These are phyloP conservation scores for Vigna reflexopilosa DNA, from an alignment of 306 rosid genomes.

Conservation along the genomic window DNA sequence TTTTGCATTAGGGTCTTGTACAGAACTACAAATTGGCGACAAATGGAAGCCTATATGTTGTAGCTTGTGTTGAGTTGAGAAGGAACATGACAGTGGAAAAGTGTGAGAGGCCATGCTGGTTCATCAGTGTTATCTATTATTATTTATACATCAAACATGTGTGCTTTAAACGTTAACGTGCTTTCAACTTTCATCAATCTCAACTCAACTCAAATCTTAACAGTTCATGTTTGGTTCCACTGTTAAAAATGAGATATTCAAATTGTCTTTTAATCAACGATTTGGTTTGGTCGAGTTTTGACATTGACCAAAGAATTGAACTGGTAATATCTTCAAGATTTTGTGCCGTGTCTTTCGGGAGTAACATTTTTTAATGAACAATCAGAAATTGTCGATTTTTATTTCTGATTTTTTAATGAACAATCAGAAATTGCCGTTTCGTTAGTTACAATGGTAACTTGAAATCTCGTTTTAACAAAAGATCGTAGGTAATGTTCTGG, in stretches of 20 bases:
- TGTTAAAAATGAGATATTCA: neutral
- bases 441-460: neutral
- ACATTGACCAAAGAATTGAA: slow-evolving; percentile 16
- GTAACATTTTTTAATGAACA: neutral
- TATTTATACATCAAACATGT: neutral
- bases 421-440: neutral
- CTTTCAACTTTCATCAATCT: neutral
- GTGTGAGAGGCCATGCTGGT: neutral
- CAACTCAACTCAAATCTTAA: neutral
- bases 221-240: neutral
- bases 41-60: slow-evolving; percentile 3
- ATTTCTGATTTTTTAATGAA: neutral
- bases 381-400: neutral
- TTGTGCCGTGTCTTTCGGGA: neutral
- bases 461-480: neutral
- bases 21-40: slow-evolving; percentile 20
- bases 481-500: slow-evolving; percentile 14
- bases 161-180: neutral
- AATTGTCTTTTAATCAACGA: neutral
- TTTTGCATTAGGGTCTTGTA: slow-evolving; percentile 27
- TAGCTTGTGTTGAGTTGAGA: slow-evolving; percentile 4
- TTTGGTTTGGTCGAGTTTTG: neutral
- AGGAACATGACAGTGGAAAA: neutral
- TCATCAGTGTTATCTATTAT: neutral
- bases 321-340: neutral